Conservation (phyloP, 208 protist genomes). For the Leishmania guyanensis region DNA sequence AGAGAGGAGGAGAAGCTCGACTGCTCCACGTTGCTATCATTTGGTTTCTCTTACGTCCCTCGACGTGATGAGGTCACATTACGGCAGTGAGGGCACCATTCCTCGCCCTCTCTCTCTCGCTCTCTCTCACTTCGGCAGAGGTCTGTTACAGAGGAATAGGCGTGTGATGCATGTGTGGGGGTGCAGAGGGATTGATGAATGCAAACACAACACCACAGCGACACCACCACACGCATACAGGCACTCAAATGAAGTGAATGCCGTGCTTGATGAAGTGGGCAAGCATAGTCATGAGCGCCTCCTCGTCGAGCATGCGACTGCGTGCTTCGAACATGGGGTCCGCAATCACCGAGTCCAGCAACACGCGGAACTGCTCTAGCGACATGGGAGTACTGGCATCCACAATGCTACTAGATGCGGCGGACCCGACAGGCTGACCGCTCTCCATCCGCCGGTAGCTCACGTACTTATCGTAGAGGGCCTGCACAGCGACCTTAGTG, state of each 20-base stretch:
- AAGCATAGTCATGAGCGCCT: slow-evolving; percentile 81
- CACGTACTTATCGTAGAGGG: slow-evolving; percentile 81
- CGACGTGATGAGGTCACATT: neutral
- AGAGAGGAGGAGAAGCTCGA: neutral
- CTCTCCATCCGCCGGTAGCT: slow-evolving; percentile 89
- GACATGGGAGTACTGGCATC: slow-evolving; percentile 20
- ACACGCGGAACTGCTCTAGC: slow-evolving; percentile 65
- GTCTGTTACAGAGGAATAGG: neutral
- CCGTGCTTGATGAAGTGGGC: slow-evolving; percentile 78
- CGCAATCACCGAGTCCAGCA: slow-evolving; percentile 69
- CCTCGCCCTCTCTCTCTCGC: neutral
- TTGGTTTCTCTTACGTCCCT: neutral
- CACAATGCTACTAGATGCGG: slow-evolving; percentile 1
- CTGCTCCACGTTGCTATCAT: neutral
- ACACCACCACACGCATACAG: neutral
- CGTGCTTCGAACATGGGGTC: slow-evolving; percentile 82
- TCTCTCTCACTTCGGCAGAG: neutral
- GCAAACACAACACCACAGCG: neutral
- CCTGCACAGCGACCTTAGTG: slow-evolving; percentile 76
- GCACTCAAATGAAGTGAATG: slow-evolving; percentile 78
- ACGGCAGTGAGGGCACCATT: neutral
- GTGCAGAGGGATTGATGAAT: neutral
- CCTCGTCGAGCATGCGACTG: slow-evolving; percentile 75
- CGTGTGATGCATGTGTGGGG: neutral
- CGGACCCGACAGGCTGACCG: slow-evolving; percentile 15